phyloP scores from a whole-genome alignment of 2,329 filamentous ascomycete species.

The Pseudogymnoascus sp. region DNA sequence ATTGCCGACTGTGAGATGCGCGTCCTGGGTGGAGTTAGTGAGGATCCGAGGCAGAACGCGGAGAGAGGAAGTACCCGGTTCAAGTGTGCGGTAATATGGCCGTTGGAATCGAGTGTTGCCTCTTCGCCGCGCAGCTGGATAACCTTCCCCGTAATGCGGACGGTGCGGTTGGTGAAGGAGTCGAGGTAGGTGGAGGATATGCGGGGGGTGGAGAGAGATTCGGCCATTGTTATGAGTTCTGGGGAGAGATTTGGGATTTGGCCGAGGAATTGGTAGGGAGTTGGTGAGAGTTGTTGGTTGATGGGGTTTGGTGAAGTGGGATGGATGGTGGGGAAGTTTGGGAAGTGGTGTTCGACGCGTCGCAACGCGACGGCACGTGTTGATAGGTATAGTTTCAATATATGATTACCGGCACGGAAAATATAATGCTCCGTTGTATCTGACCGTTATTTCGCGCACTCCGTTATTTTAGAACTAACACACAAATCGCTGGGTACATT shows the following conservation, averaged over 20 bases:
- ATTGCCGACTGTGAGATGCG: slow-evolving; percentile 61
- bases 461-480: slow-evolving; percentile 1
- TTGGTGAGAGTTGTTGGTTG: slow-evolving; percentile 8
- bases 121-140: slow-evolving; percentile 71
- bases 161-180: slow-evolving; percentile 63
- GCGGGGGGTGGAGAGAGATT: slow-evolving; percentile 66
- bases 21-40: slow-evolving; percentile 44
- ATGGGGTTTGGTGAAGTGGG: slow-evolving; percentile 1
- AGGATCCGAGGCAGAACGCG: background rate
- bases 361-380: slow-evolving; percentile 2
- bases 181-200: slow-evolving; percentile 74
- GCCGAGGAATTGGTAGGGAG: background rate
- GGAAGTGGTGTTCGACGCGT: background rate
- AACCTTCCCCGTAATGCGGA: slow-evolving; percentile 82
- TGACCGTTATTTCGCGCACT: background rate
- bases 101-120: slow-evolving; percentile 73
- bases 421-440: background rate
- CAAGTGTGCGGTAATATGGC: slow-evolving; percentile 64
- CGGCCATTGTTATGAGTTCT: slow-evolving; percentile 48
- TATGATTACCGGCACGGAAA: background rate
- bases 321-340: slow-evolving; percentile 8
- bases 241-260: background rate
- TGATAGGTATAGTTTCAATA: background rate
- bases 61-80: slow-evolving; percentile 49
- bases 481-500: slow-evolving; percentile 2